phyloP scores from a whole-genome alignment of 2,329 filamentous ascomycete species.

The Fusarium miscanthi region DNA sequence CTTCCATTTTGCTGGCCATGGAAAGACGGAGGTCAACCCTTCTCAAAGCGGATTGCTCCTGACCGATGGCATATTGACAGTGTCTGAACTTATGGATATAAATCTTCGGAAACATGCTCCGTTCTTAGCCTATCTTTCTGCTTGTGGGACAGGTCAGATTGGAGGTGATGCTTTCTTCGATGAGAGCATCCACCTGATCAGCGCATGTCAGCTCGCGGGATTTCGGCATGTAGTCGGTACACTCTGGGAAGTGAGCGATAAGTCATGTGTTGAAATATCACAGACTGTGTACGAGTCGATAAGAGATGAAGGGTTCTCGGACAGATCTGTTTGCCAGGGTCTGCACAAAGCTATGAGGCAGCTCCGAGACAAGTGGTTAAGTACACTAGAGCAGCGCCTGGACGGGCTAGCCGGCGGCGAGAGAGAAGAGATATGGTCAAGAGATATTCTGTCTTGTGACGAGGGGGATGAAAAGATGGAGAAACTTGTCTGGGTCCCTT shows the following conservation, averaged over 20 bases:
- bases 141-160: not conserved
- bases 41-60: not conserved
- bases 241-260: not conserved
- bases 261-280: not conserved
- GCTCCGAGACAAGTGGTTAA: not conserved
- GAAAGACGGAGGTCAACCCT: not conserved
- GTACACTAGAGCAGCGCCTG: accelerated
- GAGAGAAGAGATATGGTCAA: not conserved
- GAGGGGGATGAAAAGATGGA: accelerated
- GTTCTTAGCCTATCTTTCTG: not conserved
- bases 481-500: not conserved
- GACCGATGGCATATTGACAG: not conserved
- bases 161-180: not conserved
- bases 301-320: not conserved
- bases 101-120: not conserved
- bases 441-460: not conserved
- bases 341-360: not conserved
- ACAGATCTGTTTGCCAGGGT: not conserved
- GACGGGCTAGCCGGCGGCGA: accelerated
- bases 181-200: not conserved
- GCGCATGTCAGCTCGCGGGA: not conserved
- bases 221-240: not conserved
- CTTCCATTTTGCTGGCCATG: not conserved
- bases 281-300: not conserved
- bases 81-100: not conserved